Evolutionary conservation across 1,284 basidiomycete species (phyloP), one percentile per base, ranked within the genome.

Genomic region (Cronartium quercuum): DNA sequence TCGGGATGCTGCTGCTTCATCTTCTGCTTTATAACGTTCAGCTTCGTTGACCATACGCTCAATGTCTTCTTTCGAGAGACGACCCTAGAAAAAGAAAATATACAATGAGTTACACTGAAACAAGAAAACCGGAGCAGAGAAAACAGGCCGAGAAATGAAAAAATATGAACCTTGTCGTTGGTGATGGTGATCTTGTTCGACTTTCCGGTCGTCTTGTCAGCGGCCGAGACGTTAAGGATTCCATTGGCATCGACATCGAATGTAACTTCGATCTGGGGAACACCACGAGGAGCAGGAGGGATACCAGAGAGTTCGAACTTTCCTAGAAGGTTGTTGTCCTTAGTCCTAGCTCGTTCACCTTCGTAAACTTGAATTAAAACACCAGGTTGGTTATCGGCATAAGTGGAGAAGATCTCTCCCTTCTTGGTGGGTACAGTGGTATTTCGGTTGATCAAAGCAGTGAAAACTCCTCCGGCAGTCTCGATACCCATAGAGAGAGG

Each of bases 351-450:
- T 87, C 95, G 94, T 85, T 98, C 96, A 85, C 96, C 95, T 87
- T 98, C 95, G 85, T 88, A 98, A 76, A 98, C 95, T 84, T 97
- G 95, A 84, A 98, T 97, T 81, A 97, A 87, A 75, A 98, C 95
- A 87, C 92, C 92, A 77, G 94, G 93, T 84, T 98, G 96, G 87
- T 98, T 98, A 87, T 98, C 95, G 78, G 94, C 90, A 86, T 95
- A 96, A 57, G 96, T 98, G 66, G 95, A 97, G 89, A 98, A 98
- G 83, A 91, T 90, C 86, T 98, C 93, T 35, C 93, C 93, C 87
- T 98, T 98, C 87, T 97, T 98, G 82, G 95, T 98, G 66, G 95
- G 95, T 79, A 98, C 92, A 71, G 94, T 96, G 79, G 96, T 98
- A 88, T 98, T 98, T 78, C 94, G 90, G 85, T 93, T 94, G 87